Conservation (phyloP, 2,329 filamentous ascomycete species). For the Tolypocladium cylindrosporum region DNA sequence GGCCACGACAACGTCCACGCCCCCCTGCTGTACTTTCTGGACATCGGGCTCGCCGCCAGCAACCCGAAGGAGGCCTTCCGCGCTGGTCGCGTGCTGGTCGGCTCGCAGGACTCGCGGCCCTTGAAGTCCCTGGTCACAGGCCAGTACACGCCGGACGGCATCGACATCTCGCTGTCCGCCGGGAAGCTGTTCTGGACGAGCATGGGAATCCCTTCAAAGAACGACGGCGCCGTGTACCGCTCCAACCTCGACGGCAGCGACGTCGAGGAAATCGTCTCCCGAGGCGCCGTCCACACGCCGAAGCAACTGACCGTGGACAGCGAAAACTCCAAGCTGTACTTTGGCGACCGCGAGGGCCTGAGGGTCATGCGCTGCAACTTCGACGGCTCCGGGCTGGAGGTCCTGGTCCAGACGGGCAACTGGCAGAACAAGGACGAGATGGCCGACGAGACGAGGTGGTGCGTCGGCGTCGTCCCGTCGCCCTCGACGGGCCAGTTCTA, state of each 20-base stretch:
- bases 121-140: slow-evolving; percentile 10
- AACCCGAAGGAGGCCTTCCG: slow-evolving; percentile 1
- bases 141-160: slow-evolving; percentile 31
- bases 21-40: slow-evolving; percentile 15
- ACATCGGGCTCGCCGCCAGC: slow-evolving; percentile 13
- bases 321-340: slow-evolving; percentile 24
- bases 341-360: slow-evolving; percentile 34
- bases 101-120: slow-evolving; percentile 4
- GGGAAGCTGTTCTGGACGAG: slow-evolving; percentile 38
- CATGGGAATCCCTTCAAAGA: slow-evolving; percentile 31
- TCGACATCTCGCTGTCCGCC: slow-evolving; percentile 22
- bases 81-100: slow-evolving; percentile 8
- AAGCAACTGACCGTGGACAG: slow-evolving; percentile 29
- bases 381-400: slow-evolving; percentile 27
- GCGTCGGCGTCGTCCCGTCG: slow-evolving; percentile 44
- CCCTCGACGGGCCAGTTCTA: slow-evolving; percentile 34
- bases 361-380: slow-evolving; percentile 26
- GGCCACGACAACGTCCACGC: slow-evolving; percentile 1
- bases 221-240: slow-evolving; percentile 32
- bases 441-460: slow-evolving; percentile 33
- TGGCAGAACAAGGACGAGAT: slow-evolving; percentile 10
- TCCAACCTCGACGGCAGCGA: slow-evolving; percentile 40
- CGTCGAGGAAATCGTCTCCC: slow-evolving; percentile 28
- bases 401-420: slow-evolving; percentile 27
- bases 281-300: slow-evolving; percentile 37